phyloP scores from a whole-genome alignment of 192 early-diverging fungal species.

The Thoreauomyces humboldtii region DNA sequence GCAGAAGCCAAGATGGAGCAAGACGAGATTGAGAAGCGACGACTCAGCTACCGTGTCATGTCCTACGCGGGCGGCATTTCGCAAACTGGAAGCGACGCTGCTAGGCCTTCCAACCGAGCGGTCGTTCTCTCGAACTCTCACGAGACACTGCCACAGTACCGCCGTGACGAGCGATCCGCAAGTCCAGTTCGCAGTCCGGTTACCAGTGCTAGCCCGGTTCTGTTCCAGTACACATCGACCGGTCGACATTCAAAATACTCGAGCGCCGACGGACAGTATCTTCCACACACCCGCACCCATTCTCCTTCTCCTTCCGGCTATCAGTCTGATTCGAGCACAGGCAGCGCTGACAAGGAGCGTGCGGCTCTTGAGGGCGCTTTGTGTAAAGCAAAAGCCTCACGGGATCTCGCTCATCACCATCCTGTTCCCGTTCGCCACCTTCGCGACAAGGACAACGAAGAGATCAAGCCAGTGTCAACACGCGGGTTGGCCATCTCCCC shows the following conservation, averaged over 20 bases:
- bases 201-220: neutral
- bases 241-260: neutral
- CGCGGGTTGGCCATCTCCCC: no score
- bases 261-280: no score
- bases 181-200: neutral
- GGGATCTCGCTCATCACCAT: no score
- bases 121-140: neutral
- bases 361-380: no score
- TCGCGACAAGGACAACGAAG: no score
- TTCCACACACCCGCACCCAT: neutral
- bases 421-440: no score
- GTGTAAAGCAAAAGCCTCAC: no score
- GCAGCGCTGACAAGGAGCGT: no score
- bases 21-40: slow-evolving; percentile 5
- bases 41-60: slow-evolving; percentile 17
- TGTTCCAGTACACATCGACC: slow-evolving; percentile 4
- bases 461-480: no score
- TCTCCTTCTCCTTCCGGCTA: neutral
- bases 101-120: neutral
- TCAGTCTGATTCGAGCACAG: no score
- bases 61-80: slow-evolving; percentile 5
- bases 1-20: slow-evolving; percentile 5
- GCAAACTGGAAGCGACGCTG: no score
- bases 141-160: slow-evolving; percentile 9
- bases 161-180: no score